phyloP scores from a whole-genome alignment of 371 early-diverging fungal species.

The Mortierella sp. region DNA sequence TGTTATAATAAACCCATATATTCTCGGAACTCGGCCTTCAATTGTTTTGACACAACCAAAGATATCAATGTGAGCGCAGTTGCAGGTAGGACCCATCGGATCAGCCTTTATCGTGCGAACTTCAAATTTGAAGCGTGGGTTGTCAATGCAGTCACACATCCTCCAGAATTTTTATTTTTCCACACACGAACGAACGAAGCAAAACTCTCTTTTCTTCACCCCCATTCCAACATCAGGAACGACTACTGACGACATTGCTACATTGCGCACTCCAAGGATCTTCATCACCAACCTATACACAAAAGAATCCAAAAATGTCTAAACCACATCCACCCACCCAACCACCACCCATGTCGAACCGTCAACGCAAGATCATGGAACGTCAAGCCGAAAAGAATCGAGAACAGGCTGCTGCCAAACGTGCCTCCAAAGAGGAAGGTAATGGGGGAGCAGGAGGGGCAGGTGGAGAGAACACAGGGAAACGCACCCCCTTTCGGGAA shows the following conservation, averaged over 20 bases:
- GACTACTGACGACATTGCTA: not conserved
- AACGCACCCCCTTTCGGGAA: constrained; percentile 81
- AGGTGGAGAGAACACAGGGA: not conserved
- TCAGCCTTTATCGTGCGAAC: too few relatives aligned
- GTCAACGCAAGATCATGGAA: constrained; percentile 57
- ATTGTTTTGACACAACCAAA: not conserved
- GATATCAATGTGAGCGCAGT: too few relatives aligned
- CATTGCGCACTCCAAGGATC: not conserved
- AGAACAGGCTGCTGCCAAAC: constrained; percentile 37
- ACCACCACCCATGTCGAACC: constrained; percentile 39
- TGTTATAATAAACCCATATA: not conserved
- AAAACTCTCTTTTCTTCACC: not conserved
- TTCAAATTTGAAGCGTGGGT: too few relatives aligned
- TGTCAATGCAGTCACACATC: not conserved
- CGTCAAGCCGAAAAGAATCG: constrained; percentile 52
- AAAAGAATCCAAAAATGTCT: constrained; percentile 16
- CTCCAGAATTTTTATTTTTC: not conserved
- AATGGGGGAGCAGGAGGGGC: not conserved
- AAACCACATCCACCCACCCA: constrained; percentile 31
- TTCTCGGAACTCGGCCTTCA: not conserved
- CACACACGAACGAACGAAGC: too few relatives aligned
- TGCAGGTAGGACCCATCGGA: not conserved
- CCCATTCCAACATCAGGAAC: not conserved
- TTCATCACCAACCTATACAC: not conserved
- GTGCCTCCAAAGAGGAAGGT: constrained; percentile 47